Base-by-base conservation (phyloP, 1,284 basidiomycete species). In the Marasmius oreades region DNA sequence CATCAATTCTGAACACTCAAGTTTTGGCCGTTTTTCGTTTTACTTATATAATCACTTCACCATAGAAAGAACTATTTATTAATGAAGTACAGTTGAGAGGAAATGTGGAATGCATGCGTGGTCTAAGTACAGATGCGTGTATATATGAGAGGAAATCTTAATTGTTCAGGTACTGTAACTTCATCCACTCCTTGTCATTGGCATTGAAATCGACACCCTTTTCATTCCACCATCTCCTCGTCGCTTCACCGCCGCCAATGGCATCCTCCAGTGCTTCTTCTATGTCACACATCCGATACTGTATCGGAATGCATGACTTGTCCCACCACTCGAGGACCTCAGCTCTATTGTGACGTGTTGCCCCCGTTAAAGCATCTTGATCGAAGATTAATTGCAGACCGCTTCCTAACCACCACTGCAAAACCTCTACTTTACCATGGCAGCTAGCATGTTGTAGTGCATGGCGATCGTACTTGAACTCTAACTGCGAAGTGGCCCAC, bases 291-390 rank as follows among this genome's bases (percentile, higher is more conserved):
- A 90, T 85, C 51, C 90, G 80, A 69, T 91, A 93, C 65, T 88
- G 85, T 57, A 93, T 83, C 3, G 86, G 79, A 50, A 93, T 73
- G 7, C 85, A 85, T 53, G 82, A 87, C 62, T 80, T 80, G 60
- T 89, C 80, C 92, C 92, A 93, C 91, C 91, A 93, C 60, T 90
- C 85, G 28, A 93, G 73, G 22, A 90, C 87, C 63, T 88, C 86
- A n/a, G 86, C 84, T 42, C 86, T 79, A 62, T 92, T 89, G 68
- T 91, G 84, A 61, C 85, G 77, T 24, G 91, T 92, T 28, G 91
- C 90, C 33, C 88, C 85, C 4, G 81, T 82, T 55, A 93, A 73
- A 8, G 83, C 85, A 57, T 93, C 90, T 60, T 83, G 84, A 67
- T 93, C 90, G 67, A 88, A 93, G 42, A 85, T 78, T 57, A 92